Conservation (phyloP, 1,284 basidiomycete genomes). For the Pseudozyma hubeiensis region DNA sequence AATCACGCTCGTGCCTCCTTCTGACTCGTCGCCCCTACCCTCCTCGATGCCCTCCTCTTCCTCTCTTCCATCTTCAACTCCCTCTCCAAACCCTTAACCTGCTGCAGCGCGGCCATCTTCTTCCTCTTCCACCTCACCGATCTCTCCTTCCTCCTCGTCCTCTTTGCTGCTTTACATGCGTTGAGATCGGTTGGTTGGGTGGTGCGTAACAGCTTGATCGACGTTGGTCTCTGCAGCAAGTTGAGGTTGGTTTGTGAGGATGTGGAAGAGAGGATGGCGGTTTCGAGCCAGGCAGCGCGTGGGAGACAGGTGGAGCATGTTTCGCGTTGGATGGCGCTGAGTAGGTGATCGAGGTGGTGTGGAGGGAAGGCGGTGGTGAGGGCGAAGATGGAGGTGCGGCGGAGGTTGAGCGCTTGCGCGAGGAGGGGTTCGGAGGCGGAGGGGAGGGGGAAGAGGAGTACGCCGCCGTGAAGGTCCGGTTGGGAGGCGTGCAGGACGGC, state of each 20-base stretch:
- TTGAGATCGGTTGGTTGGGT: slow-evolving; percentile 44
- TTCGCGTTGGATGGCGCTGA: slow-evolving; percentile 18
- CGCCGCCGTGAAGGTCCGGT: not conserved
- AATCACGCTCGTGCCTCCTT: no score
- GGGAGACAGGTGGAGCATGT: slow-evolving; percentile 17
- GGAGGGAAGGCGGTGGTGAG: slow-evolving; percentile 22
- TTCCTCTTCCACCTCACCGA: slow-evolving; percentile 29
- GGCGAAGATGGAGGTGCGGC: slow-evolving; percentile 23
- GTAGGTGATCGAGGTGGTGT: slow-evolving; percentile 1
- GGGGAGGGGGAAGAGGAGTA: slow-evolving; percentile 40
- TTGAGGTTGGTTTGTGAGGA: not conserved
- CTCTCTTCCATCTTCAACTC: slow-evolving; percentile 7
- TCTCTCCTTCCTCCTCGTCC: slow-evolving; percentile 24
- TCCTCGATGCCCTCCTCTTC: no score
- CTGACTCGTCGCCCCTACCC: no score
- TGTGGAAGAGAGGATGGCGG: slow-evolving; percentile 21
- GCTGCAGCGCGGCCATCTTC: slow-evolving; percentile 21
- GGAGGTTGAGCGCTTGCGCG: slow-evolving; percentile 25
- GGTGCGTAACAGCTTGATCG: slow-evolving; percentile 36
- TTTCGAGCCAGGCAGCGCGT: slow-evolving; percentile 37
- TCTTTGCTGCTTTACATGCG: slow-evolving; percentile 30
- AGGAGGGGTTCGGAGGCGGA: slow-evolving; percentile 27
- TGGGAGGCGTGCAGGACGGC: slow-evolving; percentile 19
- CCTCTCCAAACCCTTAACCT: slow-evolving; percentile 5
- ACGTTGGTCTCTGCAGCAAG: slow-evolving; percentile 18